These are phyloP conservation scores for Penicillium brasilianum DNA, from an alignment of 2,329 filamentous ascomycete genomes.

Conservation along the genomic window DNA sequence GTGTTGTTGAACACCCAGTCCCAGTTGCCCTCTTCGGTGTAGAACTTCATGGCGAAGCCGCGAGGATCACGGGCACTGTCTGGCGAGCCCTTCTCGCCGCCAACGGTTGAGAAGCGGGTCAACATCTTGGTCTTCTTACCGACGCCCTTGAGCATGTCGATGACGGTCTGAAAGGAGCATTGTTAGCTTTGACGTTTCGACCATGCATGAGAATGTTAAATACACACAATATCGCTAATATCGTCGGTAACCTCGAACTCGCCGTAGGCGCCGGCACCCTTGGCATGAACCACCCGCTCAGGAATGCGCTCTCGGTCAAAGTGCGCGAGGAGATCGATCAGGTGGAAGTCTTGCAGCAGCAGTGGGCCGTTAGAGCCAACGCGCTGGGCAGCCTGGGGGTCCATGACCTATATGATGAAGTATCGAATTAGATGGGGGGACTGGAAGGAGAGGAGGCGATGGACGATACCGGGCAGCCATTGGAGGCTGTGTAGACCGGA, in stretches of 20 bases:
- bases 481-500: slow-evolving; percentile 64
- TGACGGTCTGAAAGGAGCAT: slow-evolving; percentile 35
- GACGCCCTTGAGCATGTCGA: slow-evolving; percentile 59
- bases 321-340: slow-evolving; percentile 64
- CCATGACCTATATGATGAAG: slow-evolving; percentile 48
- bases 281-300: slow-evolving; percentile 51
- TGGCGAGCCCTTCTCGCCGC: slow-evolving; percentile 72
- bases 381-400: slow-evolving; percentile 59
- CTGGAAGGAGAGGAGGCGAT: neutral
- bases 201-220: neutral
- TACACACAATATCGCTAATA: slow-evolving; percentile 53
- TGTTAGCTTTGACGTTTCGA: neutral
- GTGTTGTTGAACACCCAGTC: slow-evolving; percentile 76
- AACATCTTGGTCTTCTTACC: slow-evolving; percentile 73
- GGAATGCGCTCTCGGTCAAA: slow-evolving; percentile 50
- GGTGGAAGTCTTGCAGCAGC: slow-evolving; percentile 68
- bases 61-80: slow-evolving; percentile 74
- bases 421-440: slow-evolving; percentile 14
- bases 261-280: slow-evolving; percentile 50
- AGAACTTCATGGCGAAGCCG: slow-evolving; percentile 75
- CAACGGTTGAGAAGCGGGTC: slow-evolving; percentile 75
- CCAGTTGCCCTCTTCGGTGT: slow-evolving; percentile 75
- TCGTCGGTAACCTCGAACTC: slow-evolving; percentile 55
- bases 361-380: slow-evolving; percentile 63
- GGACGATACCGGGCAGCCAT: slow-evolving; percentile 56